These are phyloP conservation scores for Cryptosporidium ubiquitum DNA, from an alignment of 169 alveolate species.

Conservation along the genomic window DNA sequence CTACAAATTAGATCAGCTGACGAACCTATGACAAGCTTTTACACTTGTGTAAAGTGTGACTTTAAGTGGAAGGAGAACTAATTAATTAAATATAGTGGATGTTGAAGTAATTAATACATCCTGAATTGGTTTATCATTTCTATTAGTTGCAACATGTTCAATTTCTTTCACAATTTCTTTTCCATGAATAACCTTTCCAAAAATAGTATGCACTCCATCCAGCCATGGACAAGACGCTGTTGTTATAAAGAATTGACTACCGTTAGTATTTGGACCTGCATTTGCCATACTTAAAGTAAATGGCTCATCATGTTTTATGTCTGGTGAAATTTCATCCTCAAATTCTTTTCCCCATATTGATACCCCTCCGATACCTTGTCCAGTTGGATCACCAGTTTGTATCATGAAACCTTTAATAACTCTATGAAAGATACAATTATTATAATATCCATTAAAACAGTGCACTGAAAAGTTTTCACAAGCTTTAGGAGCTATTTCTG, in stretches of 20 bases:
- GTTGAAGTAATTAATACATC: constrained; percentile 78
- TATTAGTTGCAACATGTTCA: constrained; percentile 88
- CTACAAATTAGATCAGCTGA: constrained; percentile 90
- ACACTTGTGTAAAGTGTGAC: constrained; percentile 83
- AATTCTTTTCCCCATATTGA: constrained; percentile 94
- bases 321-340: constrained; percentile 95
- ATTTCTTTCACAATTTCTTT: constrained; percentile 92
- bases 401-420: constrained; percentile 97
- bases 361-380: constrained; percentile 99
- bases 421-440: constrained; percentile 86
- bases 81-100: constrained; percentile 11
- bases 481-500: constrained; percentile 92
- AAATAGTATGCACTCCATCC: constrained; percentile 98
- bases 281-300: constrained; percentile 98
- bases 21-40: constrained; percentile 90
- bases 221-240: constrained; percentile 97
- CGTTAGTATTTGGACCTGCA: constrained; percentile 98
- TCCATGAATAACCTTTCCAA: constrained; percentile 96
- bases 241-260: constrained; percentile 97
- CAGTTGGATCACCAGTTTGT: constrained; percentile 99
- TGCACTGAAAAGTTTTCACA: constrained; percentile 96
- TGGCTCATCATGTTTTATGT: constrained; percentile 94
- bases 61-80: constrained; percentile 83
- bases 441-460: constrained; percentile 93
- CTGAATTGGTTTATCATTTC: constrained; percentile 83